Conservation (phyloP, 2,329 filamentous ascomycete genomes). For the Setomelanomma holmii region DNA sequence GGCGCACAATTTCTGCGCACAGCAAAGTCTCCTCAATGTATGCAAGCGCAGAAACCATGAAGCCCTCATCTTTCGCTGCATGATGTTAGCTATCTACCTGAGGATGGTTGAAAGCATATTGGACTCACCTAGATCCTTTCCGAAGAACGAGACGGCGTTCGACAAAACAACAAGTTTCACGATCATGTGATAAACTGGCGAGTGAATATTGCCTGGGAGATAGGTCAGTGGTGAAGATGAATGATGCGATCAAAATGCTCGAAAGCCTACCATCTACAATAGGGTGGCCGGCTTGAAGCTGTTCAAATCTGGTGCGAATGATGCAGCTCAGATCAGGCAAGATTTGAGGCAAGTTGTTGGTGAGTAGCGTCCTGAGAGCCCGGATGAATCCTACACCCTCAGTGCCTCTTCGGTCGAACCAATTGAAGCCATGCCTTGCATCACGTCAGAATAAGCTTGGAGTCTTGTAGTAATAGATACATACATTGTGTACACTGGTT, state of each 20-base stretch:
- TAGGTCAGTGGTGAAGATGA: neutral
- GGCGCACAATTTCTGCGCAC: slow-evolving; percentile 30
- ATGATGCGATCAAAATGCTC: neutral
- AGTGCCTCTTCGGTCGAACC: slow-evolving; percentile 33
- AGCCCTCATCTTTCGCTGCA: slow-evolving; percentile 28
- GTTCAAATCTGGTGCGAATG: slow-evolving; percentile 10
- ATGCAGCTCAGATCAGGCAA: slow-evolving; percentile 18
- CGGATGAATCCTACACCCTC: slow-evolving; percentile 36
- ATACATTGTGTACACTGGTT: slow-evolving; percentile 18
- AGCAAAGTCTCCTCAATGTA: slow-evolving; percentile 36
- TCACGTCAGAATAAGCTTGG: neutral
- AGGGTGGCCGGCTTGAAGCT: slow-evolving; percentile 11
- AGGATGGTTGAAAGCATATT: neutral
- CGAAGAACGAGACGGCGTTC: slow-evolving; percentile 25
- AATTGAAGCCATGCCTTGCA: slow-evolving; percentile 32
- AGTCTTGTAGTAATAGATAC: neutral
- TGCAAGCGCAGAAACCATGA: slow-evolving; percentile 25
- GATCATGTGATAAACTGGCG: slow-evolving; percentile 18
- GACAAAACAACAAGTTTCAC: slow-evolving; percentile 18
- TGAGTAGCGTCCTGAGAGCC: slow-evolving; percentile 27
- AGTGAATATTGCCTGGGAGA: slow-evolving; percentile 11
- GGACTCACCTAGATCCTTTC: slow-evolving; percentile 16
- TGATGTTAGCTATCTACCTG: neutral
- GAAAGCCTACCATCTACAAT: slow-evolving; percentile 7
- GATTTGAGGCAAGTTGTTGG: slow-evolving; percentile 23